Evolutionary conservation across 768 basidiomycete species (phyloP).

Genomic region (Symmetrospora coprosmae): DNA sequence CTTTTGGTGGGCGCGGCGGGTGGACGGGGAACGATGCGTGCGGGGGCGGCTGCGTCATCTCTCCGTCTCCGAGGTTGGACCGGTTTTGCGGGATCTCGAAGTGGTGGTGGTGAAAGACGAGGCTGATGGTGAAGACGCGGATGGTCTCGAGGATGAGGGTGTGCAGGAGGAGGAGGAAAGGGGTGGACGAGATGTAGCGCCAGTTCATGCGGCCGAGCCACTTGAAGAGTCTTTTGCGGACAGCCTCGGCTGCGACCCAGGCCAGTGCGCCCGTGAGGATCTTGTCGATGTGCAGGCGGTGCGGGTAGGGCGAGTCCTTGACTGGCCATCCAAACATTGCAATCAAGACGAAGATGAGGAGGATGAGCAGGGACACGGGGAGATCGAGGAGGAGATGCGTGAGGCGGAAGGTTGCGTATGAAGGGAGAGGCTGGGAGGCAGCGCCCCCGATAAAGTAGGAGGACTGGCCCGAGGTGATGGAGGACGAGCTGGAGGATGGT

Average conservation of each 20-base stretch:
- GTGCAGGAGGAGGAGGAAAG: slow-evolving; percentile 25
- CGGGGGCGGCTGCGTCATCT: neutral
- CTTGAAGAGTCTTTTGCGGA: slow-evolving; percentile 26
- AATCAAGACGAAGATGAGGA: slow-evolving; percentile 20
- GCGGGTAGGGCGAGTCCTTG: neutral
- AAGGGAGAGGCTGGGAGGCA: slow-evolving; percentile 6
- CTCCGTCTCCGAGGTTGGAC: neutral
- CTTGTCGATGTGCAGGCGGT: slow-evolving; percentile 18
- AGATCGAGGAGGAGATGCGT: slow-evolving; percentile 27
- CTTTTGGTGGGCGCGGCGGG: slow-evolving; percentile 28
- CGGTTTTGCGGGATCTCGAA: neutral
- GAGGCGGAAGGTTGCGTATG: slow-evolving; percentile 21
- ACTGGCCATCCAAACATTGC: slow-evolving; percentile 17
- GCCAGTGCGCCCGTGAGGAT: slow-evolving; percentile 23
- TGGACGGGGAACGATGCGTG: neutral
- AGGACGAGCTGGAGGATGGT: neutral
- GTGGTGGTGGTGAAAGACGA: slow-evolving; percentile 23
- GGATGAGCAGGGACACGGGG: slow-evolving; percentile 24
- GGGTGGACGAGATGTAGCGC: neutral
- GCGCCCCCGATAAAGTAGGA: neutral
- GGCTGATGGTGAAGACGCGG: slow-evolving; percentile 25
- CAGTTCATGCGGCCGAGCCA: neutral
- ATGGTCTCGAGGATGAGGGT: slow-evolving; percentile 27
- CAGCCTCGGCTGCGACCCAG: slow-evolving; percentile 28
- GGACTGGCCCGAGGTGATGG: neutral